Conservation (phyloP, 345 rosid genomes). For the Hirschfeldia incana region DNA sequence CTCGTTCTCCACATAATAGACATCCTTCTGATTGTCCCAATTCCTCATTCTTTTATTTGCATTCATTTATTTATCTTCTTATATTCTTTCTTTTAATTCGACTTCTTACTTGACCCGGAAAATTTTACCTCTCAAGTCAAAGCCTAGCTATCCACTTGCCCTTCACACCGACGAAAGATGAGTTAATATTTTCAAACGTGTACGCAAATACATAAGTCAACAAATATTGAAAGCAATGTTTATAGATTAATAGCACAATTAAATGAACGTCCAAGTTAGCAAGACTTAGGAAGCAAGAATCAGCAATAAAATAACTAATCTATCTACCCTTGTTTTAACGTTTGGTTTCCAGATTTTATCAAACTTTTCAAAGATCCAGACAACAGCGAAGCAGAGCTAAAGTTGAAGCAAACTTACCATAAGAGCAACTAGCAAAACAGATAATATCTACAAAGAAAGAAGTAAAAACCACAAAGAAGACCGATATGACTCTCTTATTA, state of each 20-base stretch:
- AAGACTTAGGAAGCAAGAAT: constrained; percentile 10
- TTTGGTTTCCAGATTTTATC: constrained; percentile 14
- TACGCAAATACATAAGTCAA: not conserved
- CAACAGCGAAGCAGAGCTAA: constrained; percentile 22
- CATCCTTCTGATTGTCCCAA: too few species aligned
- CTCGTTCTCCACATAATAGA: too few species aligned
- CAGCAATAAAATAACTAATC: not conserved
- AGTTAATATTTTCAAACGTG: not conserved
- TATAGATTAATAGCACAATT: not conserved
- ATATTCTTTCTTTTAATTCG: not conserved
- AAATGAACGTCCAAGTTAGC: not conserved
- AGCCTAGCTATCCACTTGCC: not conserved
- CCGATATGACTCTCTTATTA: constrained; percentile 17
- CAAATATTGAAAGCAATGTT: constrained; percentile 7
- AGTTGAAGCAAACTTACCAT: constrained; percentile 1
- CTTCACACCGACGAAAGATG: not conserved
- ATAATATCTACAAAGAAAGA: constrained; percentile 31
- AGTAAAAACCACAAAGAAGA: not conserved
- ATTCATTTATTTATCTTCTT: too few species aligned
- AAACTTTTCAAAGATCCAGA: constrained; percentile 22
- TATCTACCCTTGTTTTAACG: not conserved
- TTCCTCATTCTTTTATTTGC: too few species aligned
- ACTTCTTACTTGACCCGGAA: not conserved
- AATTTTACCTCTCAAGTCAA: not conserved
- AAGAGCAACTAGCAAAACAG: constrained; percentile 14